Conservation (phyloP, 2,329 filamentous ascomycete species). For the Cadophora luteo-olivacea region DNA sequence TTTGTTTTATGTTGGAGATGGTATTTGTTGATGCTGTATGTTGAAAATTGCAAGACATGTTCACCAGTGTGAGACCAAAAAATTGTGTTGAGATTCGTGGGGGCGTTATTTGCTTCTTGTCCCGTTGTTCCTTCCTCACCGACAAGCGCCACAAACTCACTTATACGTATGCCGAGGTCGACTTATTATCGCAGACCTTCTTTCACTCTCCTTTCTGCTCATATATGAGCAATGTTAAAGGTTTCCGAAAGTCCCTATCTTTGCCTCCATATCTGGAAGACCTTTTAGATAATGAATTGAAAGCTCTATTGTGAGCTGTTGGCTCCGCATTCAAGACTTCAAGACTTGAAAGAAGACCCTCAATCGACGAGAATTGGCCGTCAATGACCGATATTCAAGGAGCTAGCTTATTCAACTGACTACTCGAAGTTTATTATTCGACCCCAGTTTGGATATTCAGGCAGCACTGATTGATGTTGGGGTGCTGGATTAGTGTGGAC, state of each 20-base stretch:
- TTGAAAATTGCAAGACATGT: background rate
- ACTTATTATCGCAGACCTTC: background rate
- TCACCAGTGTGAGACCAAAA: background rate
- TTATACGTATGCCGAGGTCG: background rate
- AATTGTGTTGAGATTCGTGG: background rate
- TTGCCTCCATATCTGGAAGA: background rate
- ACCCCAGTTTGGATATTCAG: no score
- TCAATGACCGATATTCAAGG: no score
- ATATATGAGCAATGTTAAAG: background rate
- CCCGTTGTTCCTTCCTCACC: conserved; percentile 4
- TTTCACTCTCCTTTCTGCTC: background rate
- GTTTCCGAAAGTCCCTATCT: background rate
- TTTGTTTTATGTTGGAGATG: background rate
- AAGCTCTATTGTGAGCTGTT: no score
- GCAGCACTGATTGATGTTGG: no score
- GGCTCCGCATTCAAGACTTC: no score
- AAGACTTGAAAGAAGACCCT: no score
- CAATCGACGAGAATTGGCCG: no score
- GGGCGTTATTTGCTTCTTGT: background rate
- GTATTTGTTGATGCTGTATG: background rate
- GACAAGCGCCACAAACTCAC: conserved; percentile 3
- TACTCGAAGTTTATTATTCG: no score
- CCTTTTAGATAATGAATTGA: no score
- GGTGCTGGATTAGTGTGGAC: no score
- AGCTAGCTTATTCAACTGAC: no score